These are phyloP conservation scores for Alternaria alternata DNA, from an alignment of 2,329 filamentous ascomycete genomes.

Conservation along the genomic window DNA sequence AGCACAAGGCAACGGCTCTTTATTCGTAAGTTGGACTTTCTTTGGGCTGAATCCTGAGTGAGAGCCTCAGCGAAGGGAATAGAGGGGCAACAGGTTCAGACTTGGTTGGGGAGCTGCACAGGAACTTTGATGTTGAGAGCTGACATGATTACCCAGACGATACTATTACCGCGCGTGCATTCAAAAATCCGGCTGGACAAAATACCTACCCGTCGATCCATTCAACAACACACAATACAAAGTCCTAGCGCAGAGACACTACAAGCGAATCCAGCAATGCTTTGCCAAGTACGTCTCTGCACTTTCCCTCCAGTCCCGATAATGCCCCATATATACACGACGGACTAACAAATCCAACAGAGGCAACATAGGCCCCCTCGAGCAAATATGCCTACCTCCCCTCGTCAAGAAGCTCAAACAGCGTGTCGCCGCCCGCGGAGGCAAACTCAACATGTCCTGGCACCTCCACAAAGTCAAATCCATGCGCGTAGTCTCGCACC, in stretches of 20 bases:
- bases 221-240: conserved; percentile 20
- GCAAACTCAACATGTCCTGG: conserved; percentile 58
- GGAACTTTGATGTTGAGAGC: background rate
- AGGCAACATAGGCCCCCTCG: conserved; percentile 27
- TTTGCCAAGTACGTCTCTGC: conserved; percentile 56
- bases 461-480: conserved; percentile 30
- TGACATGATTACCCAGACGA: conserved; percentile 20
- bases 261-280: conserved; percentile 68
- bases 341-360: conserved; percentile 14
- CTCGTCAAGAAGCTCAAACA: conserved; percentile 62
- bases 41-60: background rate
- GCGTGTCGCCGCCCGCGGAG: conserved; percentile 62
- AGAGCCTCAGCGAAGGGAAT: background rate
- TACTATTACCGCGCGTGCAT: conserved; percentile 23
- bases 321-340: conserved; percentile 10
- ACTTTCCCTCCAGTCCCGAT: background rate
- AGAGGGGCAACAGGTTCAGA: background rate
- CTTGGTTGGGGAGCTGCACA: background rate
- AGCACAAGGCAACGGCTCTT: conserved; percentile 22
- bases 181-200: conserved; percentile 21
- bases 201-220: conserved; percentile 24
- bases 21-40: conserved; percentile 26
- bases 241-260: conserved; percentile 63
- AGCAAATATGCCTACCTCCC: conserved; percentile 62
- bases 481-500: conserved; percentile 65